Percentiles rank a stretch among this genome's conserved stretches.
phyloP scores from a whole-genome alignment of 345 rosid species.

The Draba incana region DNA sequence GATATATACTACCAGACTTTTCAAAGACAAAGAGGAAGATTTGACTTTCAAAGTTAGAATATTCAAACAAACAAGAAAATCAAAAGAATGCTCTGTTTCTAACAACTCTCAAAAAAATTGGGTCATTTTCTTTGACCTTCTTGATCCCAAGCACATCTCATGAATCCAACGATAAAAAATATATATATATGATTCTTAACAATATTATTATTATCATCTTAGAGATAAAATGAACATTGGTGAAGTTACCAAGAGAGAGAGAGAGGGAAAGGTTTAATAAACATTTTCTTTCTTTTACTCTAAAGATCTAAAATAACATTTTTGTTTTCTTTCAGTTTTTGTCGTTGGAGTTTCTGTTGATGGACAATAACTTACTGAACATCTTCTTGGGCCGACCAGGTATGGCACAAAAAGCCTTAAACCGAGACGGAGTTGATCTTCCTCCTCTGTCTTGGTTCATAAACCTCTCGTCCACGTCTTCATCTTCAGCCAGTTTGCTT shows the following conservation, averaged over 20 bases:
- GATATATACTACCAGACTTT: constrained; percentile 16
- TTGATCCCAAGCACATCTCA: not conserved
- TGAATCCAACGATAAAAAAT: not conserved
- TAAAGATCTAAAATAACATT: constrained; percentile 32
- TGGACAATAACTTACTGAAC: constrained; percentile 61
- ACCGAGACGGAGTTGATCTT: constrained; percentile 60
- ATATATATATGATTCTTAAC: constrained; percentile 18
- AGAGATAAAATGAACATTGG: constrained; percentile 30
- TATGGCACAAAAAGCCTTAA: constrained; percentile 77
- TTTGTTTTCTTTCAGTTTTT: constrained; percentile 18
- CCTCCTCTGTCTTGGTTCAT: constrained; percentile 61
- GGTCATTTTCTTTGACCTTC: constrained; percentile 28
- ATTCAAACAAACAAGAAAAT: constrained; percentile 13
- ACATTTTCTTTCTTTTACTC: constrained; percentile 35
- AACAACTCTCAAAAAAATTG: constrained; percentile 6
- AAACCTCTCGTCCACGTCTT: constrained; percentile 61
- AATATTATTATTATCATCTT: constrained; percentile 29
- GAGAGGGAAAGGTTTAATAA: constrained; percentile 1
- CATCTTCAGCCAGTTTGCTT: constrained; percentile 88
- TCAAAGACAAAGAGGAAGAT: constrained; percentile 15
- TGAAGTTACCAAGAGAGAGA: constrained; percentile 31
- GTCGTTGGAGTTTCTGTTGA: constrained; percentile 56
- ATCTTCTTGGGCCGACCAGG: constrained; percentile 66
- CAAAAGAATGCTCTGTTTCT: constrained; percentile 8
- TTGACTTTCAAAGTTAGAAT: constrained; percentile 28